phyloP scores from a whole-genome alignment of 2,329 filamentous ascomycete genomes.

The Raffaelea arxii region DNA sequence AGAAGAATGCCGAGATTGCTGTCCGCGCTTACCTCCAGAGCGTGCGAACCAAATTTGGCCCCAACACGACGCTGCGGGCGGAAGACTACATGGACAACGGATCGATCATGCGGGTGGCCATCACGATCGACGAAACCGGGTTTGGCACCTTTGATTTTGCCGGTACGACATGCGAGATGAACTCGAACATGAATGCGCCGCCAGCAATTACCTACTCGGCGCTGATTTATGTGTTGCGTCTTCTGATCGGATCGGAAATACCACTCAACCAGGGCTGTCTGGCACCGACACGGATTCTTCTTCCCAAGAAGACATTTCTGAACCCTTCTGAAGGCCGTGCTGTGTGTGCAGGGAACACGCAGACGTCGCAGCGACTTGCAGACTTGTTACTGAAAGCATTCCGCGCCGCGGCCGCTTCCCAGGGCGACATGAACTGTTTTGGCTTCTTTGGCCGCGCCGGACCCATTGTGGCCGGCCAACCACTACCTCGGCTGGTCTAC shows the following conservation, averaged over 20 bases:
- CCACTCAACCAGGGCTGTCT: slow-evolving; percentile 80
- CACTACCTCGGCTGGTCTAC: background rate
- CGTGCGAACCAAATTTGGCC: slow-evolving; percentile 50
- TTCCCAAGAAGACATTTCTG: slow-evolving; percentile 62
- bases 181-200: slow-evolving; percentile 66
- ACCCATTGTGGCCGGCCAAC: background rate
- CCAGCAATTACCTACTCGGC: slow-evolving; percentile 67
- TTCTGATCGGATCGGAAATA: slow-evolving; percentile 69
- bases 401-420: slow-evolving; percentile 64
- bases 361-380: slow-evolving; percentile 72
- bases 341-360: slow-evolving; percentile 73
- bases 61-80: slow-evolving; percentile 53
- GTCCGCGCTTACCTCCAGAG: slow-evolving; percentile 65
- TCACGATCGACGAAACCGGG: slow-evolving; percentile 67
- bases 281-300: slow-evolving; percentile 62
- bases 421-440: slow-evolving; percentile 75
- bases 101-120: slow-evolving; percentile 63
- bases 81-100: slow-evolving; percentile 83
- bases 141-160: slow-evolving; percentile 69
- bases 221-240: slow-evolving; percentile 76
- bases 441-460: slow-evolving; percentile 60
- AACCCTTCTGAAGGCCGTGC: slow-evolving; percentile 66
- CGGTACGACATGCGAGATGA: slow-evolving; percentile 66
- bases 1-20: slow-evolving; percentile 66
- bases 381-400: slow-evolving; percentile 76